Evolutionary conservation across 352 stramenopile species (phyloP), one percentile per base, ranked within the genome.

Genomic region (Plasmopara viticola): DNA sequence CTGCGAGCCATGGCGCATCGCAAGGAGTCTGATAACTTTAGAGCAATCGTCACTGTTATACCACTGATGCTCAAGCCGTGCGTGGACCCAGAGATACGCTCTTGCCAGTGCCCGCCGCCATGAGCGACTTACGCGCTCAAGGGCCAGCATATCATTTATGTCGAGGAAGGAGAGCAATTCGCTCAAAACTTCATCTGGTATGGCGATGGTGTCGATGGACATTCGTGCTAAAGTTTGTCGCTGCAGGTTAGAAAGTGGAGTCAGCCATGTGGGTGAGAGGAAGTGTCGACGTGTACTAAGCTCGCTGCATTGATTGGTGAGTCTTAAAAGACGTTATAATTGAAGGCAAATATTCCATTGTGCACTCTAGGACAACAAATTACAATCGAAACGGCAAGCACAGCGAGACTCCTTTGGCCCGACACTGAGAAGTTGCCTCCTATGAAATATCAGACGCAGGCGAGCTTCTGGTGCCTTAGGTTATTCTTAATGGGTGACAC

Each of bases 141-240:
- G 58, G 14, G 57, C 55, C 17, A 88, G 56, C 42, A 85, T 41
- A 34, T 85, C 74, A 12, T 75, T 60, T n/a, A 74, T 41, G n/a
- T 56, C 56, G 34, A 86, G 72, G 44, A 72, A 82, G n/a, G 44
- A 44, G 17, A 84, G 25, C 48, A 88, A 66, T 49, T 84, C 64
- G 39, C 40, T 44, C 15, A 64, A 44, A 20, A 68, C 54, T 39
- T 43, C 59, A 39, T 65, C 51, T 20, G 54, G 43, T 28, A 68
- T 25, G 7, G 31, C 30, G n/a, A 48, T 39, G 18, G 41, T 45
- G 51, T 67, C 45, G 41, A 30, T 57, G 35, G 20, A 51, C 54
- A 51, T 44, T n/a, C 3, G 12, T 9, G 29, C 31, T 25, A n/a
- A 13, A 50, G 51, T 60, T 50, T 53, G 56, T 48, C 41, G 53